phyloP scores from a whole-genome alignment of 1,284 basidiomycete species.

The Sporisorium reilianum region DNA sequence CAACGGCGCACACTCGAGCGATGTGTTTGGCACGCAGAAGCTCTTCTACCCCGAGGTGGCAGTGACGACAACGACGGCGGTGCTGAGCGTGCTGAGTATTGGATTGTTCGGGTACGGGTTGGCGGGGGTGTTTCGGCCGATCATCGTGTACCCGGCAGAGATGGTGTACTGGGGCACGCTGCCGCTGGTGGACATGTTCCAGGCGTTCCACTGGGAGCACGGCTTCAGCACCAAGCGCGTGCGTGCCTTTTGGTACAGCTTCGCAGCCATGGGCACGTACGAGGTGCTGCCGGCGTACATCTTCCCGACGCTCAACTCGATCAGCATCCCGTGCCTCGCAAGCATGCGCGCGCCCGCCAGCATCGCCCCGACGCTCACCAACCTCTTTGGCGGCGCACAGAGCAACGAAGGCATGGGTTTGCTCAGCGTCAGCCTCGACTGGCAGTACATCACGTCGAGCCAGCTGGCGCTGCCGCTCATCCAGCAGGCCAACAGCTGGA shows the following conservation, averaged over 20 bases:
- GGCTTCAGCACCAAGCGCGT: constrained; percentile 71
- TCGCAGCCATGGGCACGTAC: constrained; percentile 37
- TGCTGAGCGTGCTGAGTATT: constrained; percentile 77
- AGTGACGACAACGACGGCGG: constrained; percentile 71
- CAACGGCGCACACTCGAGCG: constrained; percentile 21
- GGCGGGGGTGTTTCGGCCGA: constrained; percentile 64
- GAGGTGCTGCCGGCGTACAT: constrained; percentile 72
- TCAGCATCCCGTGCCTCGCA: constrained; percentile 71
- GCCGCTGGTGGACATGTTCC: constrained; percentile 60
- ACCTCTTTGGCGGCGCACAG: constrained; percentile 65
- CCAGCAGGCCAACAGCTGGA: constrained; percentile 60
- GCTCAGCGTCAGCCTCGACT: constrained; percentile 40
- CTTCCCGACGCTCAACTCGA: constrained; percentile 62
- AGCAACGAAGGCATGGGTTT: constrained; percentile 58
- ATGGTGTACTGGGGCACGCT: constrained; percentile 70
- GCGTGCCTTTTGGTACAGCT: constrained; percentile 75
- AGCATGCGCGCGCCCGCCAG: constrained; percentile 72
- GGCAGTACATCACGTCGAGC: constrained; percentile 64
- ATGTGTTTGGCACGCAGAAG: constrained; percentile 38
- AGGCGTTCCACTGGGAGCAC: constrained; percentile 69
- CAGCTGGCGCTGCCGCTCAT: constrained; percentile 58
- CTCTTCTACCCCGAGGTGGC: constrained; percentile 41
- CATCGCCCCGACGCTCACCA: constrained; percentile 46
- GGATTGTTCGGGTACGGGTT: constrained; percentile 78
- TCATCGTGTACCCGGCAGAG: constrained; percentile 45